Evolutionary conservation across 2,329 filamentous ascomycete genomes (phyloP), one percentile per base, ranked within the genome.

Genomic region (Alternaria atra): DNA sequence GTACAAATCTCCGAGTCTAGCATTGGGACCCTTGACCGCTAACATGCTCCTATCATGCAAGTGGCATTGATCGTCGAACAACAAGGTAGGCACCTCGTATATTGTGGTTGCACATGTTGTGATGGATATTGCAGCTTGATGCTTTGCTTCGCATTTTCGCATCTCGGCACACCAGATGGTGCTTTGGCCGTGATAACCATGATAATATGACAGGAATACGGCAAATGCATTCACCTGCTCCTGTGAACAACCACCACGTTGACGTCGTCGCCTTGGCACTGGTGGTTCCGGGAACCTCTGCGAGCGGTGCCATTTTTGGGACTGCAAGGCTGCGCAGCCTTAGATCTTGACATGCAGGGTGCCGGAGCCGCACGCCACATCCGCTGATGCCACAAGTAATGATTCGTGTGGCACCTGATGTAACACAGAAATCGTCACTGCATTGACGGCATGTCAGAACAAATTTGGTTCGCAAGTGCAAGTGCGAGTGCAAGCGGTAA

Each of bases 351-450:
- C 7, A 23, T 25, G 50, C 56, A 59, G 57, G 55, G 59, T 43
- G n/a, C 37, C 44, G 27, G 58, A 61, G 55, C 65, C 58, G 55
- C 54, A 67, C 65, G 66, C 60, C 67, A 68, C 59, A 61, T 58
- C 62, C 62, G 62, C 44, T n/a, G 4, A 34, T 32, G 10, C 34
- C 8, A 29, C 39, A 46, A 35, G 44, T 48, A 30, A 35, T 32
- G 37, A 25, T 35, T 6, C 17, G n/a, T 29, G 27, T 51, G 25
- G 30, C 50, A 27, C 35, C 42, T 25, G 27, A 27, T 40, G 27
- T 32, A 40, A 20, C 46, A 32, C 35, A 12, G 15, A 34, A 17
- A 13, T 48, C 20, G 46, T 17, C 5, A 15, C 25, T 25, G 3
- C 3, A 35, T 37, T 12, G 5, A 37, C 8, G 46, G 20, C 20